A percentile compares a stretch with the other conserved stretches of the same genome.
These are phyloP conservation scores for Ophiostoma perfectum DNA, from an alignment of 2,329 filamentous ascomycete genomes.

Conservation along the genomic window DNA sequence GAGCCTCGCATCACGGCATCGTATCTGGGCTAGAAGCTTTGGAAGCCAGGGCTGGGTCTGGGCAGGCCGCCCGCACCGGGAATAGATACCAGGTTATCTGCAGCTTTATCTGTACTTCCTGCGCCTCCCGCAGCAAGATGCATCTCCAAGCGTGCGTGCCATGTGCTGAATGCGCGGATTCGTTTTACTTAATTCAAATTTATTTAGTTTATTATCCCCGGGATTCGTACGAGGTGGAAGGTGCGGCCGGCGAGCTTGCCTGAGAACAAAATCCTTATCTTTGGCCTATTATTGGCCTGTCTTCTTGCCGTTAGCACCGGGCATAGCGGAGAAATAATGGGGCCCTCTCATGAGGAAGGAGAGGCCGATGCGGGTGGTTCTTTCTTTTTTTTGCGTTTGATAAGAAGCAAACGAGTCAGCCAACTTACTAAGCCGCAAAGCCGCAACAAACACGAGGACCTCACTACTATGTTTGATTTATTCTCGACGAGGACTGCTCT, in stretches of 20 bases:
- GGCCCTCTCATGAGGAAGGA: neutral
- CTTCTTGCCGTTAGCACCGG: neutral
- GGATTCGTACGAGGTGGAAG: neutral
- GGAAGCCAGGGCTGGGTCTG: conserved; percentile 6
- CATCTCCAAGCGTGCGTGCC: neutral
- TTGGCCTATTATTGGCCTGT: neutral
- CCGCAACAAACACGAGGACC: neutral
- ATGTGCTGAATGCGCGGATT: conserved; percentile 3
- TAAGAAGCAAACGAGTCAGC: neutral
- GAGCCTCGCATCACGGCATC: neutral
- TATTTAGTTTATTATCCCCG: neutral
- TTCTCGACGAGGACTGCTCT: neutral
- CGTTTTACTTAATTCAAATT: neutral
- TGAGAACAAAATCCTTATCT: neutral
- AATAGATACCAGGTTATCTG: neutral
- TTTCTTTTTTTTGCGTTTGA: neutral
- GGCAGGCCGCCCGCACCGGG: neutral
- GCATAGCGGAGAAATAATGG: neutral
- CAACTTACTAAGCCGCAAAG: neutral
- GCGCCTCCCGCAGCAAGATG: neutral
- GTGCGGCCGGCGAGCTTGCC: neutral
- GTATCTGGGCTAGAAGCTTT: neutral
- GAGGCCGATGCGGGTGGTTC: neutral
- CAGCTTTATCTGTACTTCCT: neutral
- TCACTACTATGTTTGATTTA: no score